phyloP scores from a whole-genome alignment of 225 moss, liverwort and hornwort species.

The Pleurozium schreberi region DNA sequence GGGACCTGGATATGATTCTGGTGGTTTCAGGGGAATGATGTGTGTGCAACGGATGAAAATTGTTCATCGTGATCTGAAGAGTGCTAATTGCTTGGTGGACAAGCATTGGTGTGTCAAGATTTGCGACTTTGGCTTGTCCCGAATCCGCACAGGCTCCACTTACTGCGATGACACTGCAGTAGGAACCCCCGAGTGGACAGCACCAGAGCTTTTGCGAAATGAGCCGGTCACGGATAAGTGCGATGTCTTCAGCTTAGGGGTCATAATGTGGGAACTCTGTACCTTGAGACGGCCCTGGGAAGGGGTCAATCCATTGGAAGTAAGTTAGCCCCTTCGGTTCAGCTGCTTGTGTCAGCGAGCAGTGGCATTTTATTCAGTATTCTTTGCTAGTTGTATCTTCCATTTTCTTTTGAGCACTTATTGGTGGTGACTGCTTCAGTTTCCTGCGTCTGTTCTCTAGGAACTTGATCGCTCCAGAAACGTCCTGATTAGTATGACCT shows the following conservation, averaged over 20 bases:
- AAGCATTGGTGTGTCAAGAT: slow-evolving; percentile 96
- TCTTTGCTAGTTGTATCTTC: background rate
- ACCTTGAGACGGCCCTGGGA: slow-evolving; percentile 91
- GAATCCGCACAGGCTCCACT: slow-evolving; percentile 55
- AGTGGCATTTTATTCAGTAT: background rate
- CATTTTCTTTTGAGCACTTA: background rate
- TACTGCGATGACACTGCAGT: slow-evolving; percentile 67
- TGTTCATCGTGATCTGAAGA: slow-evolving; percentile 92
- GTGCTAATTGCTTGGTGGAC: slow-evolving; percentile 99
- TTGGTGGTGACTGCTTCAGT: background rate
- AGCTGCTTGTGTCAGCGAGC: background rate
- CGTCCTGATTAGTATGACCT: background rate
- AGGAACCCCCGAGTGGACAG: slow-evolving; percentile 98
- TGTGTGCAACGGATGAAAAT: slow-evolving; percentile 95
- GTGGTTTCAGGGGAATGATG: slow-evolving; percentile 86
- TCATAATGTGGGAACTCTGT: slow-evolving; percentile 98
- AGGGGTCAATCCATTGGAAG: slow-evolving; percentile 77
- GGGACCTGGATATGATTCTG: background rate
- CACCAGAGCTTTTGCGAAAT: slow-evolving; percentile 89
- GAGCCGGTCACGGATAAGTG: slow-evolving; percentile 93
- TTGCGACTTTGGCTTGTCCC: slow-evolving; percentile 91
- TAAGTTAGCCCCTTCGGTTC: slow-evolving; percentile 18
- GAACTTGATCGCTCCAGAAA: background rate
- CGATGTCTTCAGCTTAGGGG: slow-evolving; percentile 94
- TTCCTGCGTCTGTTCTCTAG: background rate